A percentile compares a stretch with the other conserved stretches of the same genome.
These are phyloP conservation scores for Phaseolus lunatus DNA, from an alignment of 306 rosid genomes.

Conservation along the genomic window DNA sequence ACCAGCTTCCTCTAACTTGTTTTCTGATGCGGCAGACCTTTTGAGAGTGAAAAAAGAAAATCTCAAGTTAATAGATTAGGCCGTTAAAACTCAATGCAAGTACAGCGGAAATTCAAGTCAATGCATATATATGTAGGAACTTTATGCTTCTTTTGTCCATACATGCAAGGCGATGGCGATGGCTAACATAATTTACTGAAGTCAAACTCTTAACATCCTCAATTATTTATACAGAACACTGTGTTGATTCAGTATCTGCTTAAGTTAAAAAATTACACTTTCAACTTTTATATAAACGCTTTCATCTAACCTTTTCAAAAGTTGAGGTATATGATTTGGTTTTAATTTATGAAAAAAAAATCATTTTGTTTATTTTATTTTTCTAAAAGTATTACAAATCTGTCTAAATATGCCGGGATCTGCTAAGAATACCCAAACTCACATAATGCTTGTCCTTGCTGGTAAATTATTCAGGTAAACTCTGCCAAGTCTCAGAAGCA, in stretches of 20 bases:
- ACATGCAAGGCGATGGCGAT: background rate
- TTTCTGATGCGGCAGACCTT: conserved; percentile 85
- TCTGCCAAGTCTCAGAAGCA: background rate
- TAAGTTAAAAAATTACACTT: background rate
- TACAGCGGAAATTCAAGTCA: no score
- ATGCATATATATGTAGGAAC: background rate
- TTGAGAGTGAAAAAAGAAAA: conserved; percentile 45
- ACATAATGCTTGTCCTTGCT: background rate
- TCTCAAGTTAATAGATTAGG: conserved; percentile 39
- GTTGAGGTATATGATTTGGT: background rate
- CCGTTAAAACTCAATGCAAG: background rate
- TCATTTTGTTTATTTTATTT: no score
- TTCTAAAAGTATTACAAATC: no score
- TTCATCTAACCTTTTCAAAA: no score
- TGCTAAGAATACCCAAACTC: background rate
- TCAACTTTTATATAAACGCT: background rate
- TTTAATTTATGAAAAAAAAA: background rate
- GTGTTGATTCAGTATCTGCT: conserved; percentile 6
- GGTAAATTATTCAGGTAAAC: background rate
- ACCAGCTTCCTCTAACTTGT: conserved; percentile 76
- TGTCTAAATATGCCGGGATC: background rate
- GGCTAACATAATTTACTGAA: background rate
- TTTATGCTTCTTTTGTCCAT: conserved; percentile 17
- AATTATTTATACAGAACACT: conserved; percentile 11
- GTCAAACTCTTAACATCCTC: background rate